These are phyloP conservation scores for Boletus subcaerulescens DNA, from an alignment of 768 basidiomycete species.

Conservation along the genomic window DNA sequence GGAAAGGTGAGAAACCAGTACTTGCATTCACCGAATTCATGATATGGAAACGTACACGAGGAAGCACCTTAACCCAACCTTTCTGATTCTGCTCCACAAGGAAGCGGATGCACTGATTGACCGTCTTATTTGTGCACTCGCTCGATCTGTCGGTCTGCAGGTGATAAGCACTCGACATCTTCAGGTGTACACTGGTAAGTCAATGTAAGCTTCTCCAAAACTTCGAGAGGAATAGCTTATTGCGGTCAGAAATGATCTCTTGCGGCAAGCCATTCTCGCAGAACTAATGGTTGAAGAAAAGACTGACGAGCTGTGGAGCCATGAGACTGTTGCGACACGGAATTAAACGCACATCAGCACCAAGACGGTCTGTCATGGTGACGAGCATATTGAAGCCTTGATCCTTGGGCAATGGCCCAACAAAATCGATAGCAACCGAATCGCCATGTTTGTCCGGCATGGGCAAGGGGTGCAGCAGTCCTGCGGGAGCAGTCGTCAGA, in stretches of 20 bases:
- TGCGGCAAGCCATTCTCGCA: constrained; percentile 11
- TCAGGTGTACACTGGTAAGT: constrained; percentile 7
- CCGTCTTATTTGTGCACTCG: constrained; percentile 19
- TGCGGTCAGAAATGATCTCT: constrained; percentile 23
- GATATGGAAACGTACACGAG: too few species aligned
- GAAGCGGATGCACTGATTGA: neutral
- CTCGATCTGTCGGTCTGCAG: constrained; percentile 27
- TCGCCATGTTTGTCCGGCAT: neutral
- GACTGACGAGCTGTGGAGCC: neutral
- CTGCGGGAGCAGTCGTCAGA: neutral
- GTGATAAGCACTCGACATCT: constrained; percentile 27
- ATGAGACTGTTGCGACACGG: constrained; percentile 4
- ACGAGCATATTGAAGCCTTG: constrained; percentile 27
- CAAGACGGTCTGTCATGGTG: constrained; percentile 23
- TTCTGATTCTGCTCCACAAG: too few species aligned
- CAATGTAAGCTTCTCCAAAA: constrained; percentile 26
- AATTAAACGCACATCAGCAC: constrained; percentile 18
- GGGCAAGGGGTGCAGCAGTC: neutral
- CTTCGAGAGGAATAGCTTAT: constrained; percentile 23
- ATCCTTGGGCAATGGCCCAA: constrained; percentile 1
- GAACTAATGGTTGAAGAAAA: constrained; percentile 17
- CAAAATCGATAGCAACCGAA: neutral
- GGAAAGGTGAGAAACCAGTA: too few species aligned
- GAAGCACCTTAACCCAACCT: too few species aligned
- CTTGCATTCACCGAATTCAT: too few species aligned